phyloP scores from a whole-genome alignment of 179 eudicot genomes.

The Drosera spatulata region DNA sequence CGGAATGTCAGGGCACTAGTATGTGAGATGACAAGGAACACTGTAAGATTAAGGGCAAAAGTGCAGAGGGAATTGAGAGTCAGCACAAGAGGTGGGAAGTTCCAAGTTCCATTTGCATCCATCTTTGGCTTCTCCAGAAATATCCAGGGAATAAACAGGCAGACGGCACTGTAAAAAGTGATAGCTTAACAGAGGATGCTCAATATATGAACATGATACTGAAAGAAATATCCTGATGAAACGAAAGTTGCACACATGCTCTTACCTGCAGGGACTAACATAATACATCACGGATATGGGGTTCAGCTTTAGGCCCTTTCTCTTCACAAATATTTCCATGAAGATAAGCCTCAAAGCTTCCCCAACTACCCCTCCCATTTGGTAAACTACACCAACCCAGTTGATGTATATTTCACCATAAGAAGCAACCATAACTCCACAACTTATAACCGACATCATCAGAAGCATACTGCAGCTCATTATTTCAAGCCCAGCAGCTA shows the following conservation, averaged over 20 bases:
- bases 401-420: no score
- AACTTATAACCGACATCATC: no score
- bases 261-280: conserved; percentile 98
- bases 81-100: conserved; percentile 14
- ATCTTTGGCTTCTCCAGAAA: conserved; percentile 93
- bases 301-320: conserved; percentile 19
- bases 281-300: conserved; percentile 96
- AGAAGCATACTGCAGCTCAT: no score
- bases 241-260: background rate
- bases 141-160: conserved; percentile 35
- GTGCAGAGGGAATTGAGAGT: conserved; percentile 85
- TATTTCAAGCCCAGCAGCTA: no score
- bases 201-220: background rate
- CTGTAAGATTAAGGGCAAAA: conserved; percentile 96
- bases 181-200: background rate
- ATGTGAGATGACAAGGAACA: conserved; percentile 88
- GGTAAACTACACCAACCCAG: conserved; percentile 35
- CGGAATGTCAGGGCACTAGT: conserved; percentile 98
- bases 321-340: no score
- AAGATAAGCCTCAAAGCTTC: conserved; percentile 31
- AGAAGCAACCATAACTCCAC: no score
- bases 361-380: conserved; percentile 99
- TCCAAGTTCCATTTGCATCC: conserved; percentile 18
- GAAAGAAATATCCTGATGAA: no score
- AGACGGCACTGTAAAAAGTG: conserved; percentile 45